phyloP scores from a whole-genome alignment of 495 filamentous ascomycete genomes.

The Penicillium flavigenum region DNA sequence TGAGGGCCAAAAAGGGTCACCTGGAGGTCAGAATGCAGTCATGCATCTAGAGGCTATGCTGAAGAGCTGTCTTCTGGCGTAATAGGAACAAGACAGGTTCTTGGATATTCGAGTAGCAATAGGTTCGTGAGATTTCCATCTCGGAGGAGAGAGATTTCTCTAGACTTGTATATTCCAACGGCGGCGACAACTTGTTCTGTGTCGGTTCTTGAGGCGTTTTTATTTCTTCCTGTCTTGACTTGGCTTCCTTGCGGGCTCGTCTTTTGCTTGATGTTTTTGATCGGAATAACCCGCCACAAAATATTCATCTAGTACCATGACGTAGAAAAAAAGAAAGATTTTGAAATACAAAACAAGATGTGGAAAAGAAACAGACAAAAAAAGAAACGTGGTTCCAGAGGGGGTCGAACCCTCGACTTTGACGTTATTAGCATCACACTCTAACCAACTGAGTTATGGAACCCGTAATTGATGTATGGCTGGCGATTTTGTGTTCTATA shows the following conservation, averaged over 20 bases:
- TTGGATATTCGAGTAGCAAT: neutral
- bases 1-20: conserved; percentile 56
- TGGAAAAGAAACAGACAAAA: neutral
- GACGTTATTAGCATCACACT: conserved; percentile 41
- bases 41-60: conserved; percentile 9
- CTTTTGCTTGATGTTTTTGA: neutral
- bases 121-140: neutral
- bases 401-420: conserved; percentile 31
- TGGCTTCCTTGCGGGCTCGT: neutral
- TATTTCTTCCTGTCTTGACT: neutral
- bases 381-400: neutral
- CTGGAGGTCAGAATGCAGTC: conserved; percentile 40
- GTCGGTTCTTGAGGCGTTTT: neutral
- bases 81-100: neutral
- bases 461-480: conserved; percentile 4
- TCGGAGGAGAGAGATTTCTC: neutral
- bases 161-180: neutral
- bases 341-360: neutral
- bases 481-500: neutral
- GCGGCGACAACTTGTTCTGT: neutral
- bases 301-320: neutral
- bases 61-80: neutral
- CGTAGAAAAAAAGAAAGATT: neutral
- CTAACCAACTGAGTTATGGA: conserved; percentile 39
- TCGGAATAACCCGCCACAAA: neutral